Evolutionary conservation across 805 yeast genomes (phyloP).

Genomic region (Cyberlindnera euphorbiiphila): DNA sequence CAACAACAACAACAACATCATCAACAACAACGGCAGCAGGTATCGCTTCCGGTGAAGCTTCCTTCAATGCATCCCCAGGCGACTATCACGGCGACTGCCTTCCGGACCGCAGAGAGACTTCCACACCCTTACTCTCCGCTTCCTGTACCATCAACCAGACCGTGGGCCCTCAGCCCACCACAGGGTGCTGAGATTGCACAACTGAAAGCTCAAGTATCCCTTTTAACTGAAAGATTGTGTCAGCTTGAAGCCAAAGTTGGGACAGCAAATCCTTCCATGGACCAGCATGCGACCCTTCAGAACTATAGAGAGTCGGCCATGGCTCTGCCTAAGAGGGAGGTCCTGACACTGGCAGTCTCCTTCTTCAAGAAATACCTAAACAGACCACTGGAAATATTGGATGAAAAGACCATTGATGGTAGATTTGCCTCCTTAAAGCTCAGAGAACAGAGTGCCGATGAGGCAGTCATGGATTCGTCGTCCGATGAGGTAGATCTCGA

Average conservation of each 20-base stretch:
- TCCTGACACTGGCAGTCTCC: slow-evolving; percentile 3
- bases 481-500: no score
- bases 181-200: slow-evolving; percentile 13
- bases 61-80: slow-evolving; percentile 21
- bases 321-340: slow-evolving; percentile 7
- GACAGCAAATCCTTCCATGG: background rate
- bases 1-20: slow-evolving; percentile 3
- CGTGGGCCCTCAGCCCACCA: slow-evolving; percentile 1
- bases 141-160: background rate
- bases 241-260: slow-evolving; percentile 16
- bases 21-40: background rate
- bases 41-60: slow-evolving; percentile 6
- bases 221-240: slow-evolving; percentile 14
- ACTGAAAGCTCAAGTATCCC: slow-evolving; percentile 15
- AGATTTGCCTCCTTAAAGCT: slow-evolving; percentile 4
- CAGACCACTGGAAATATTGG: slow-evolving; percentile 17
- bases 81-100: slow-evolving; percentile 19
- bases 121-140: slow-evolving; percentile 11
- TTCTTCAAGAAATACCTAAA: slow-evolving; percentile 16
- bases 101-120: slow-evolving; percentile 11
- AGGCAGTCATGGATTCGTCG: no score
- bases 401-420: slow-evolving; percentile 8
- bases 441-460: background rate
- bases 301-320: slow-evolving; percentile 4
- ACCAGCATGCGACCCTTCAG: background rate